Conservation (phyloP, 2,329 filamentous ascomycete genomes). For the Alternaria solani region DNA sequence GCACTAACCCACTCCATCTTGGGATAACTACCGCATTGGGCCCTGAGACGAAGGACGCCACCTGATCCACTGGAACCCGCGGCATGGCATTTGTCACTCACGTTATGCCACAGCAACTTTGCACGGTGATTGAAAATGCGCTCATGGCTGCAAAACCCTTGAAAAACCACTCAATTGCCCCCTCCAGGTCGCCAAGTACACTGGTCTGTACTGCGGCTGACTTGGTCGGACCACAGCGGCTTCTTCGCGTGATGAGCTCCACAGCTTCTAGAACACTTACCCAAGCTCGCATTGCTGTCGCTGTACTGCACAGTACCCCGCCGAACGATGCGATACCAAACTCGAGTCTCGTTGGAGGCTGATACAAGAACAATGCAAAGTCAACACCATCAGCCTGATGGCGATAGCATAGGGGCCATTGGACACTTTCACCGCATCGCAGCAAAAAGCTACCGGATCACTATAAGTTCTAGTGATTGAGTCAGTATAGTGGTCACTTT, state of each 20-base stretch:
- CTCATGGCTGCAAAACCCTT: neutral
- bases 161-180: neutral
- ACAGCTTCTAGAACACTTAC: neutral
- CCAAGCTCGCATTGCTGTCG: neutral
- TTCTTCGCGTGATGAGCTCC: neutral
- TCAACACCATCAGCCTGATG: no score
- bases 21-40: neutral
- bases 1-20: neutral
- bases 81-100: neutral
- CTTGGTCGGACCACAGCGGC: neutral
- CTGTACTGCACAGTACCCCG: neutral
- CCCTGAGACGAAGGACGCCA: neutral
- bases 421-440: no score
- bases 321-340: neutral
- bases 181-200: neutral
- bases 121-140: neutral
- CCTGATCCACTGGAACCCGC: neutral
- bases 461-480: neutral
- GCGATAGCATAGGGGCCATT: no score
- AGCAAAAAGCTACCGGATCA: no score
- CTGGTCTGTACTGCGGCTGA: neutral
- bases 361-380: no score
- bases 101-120: neutral
- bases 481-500: neutral
- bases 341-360: neutral